Conservation (phyloP, 2,329 filamentous ascomycete species). For the Hypoxylon sp. region DNA sequence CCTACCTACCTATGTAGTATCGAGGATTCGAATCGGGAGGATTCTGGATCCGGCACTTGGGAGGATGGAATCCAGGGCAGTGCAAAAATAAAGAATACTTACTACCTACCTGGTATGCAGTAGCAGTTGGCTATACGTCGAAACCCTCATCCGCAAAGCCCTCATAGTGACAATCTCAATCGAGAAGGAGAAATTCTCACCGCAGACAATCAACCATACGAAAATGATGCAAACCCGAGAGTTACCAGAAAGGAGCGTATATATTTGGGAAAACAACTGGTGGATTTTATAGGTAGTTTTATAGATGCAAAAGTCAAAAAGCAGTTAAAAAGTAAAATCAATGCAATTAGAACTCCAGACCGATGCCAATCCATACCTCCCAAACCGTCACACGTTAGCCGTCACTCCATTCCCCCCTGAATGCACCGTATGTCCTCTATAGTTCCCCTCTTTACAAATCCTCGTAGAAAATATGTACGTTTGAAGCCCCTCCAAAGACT, state of each 20-base stretch:
- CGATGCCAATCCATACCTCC: slow-evolving; percentile 18
- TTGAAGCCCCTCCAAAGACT: no score
- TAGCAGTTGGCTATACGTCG: no score
- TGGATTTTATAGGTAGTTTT: neutral
- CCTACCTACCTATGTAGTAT: no score
- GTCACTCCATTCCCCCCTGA: no score
- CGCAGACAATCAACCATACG: no score
- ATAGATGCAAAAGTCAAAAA: slow-evolving; percentile 2
- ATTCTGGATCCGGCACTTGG: no score
- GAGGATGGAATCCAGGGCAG: no score
- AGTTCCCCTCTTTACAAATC: neutral
- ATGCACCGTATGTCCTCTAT: neutral
- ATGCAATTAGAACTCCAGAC: slow-evolving; percentile 23
- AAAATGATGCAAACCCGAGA: neutral
- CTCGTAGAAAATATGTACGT: neutral
- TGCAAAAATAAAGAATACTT: no score
- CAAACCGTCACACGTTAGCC: slow-evolving; percentile 6
- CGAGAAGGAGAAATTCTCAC: neutral
- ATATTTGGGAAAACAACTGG: slow-evolving; percentile 53
- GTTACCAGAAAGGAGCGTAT: slow-evolving; percentile 6
- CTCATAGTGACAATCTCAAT: neutral
- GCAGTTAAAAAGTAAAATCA: slow-evolving; percentile 8
- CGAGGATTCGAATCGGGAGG: no score
- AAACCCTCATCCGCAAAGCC: no score
- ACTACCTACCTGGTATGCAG: no score